Evolutionary conservation across 805 yeast genomes (phyloP), one percentile per base, ranked within the genome.

Genomic region (Teunomyces cretensis): DNA sequence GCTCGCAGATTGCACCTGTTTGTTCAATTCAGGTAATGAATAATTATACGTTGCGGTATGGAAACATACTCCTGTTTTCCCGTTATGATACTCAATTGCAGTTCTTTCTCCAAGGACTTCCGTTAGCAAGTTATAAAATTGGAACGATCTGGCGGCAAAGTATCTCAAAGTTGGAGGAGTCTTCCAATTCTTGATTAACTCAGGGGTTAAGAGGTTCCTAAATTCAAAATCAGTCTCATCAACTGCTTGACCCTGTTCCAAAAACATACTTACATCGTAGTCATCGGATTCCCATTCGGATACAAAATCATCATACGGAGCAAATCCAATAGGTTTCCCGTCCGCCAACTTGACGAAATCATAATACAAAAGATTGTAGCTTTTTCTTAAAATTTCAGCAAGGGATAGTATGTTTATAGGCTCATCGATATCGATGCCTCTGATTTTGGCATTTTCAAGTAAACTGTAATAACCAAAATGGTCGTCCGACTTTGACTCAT

Each of bases 91-190:
- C 56, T 83, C 85, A 39, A 83, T 81, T 9, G 81, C 61, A n/a
- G 74, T 59, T 14, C 72, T 47, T 12, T 58, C 57, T 0, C 78
- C 65, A 13, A 73, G 48, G 16, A 75, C 57, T 8, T 64, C 58
- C 39, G 64, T 58, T 16, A 78, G 48, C 2, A 71, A 42, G 4
- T 55, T 41, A 47, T 67, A 70, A 13, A 79, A 53, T 50, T 81
- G 84, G 1, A 82, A 68, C 8, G 76, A 55, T 44, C 88, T 65
- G 1, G 78, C 75, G 0, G 86, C 78, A 46, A 86, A 69, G 50
- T 78, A 78, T 42, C 80, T 60, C 15, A 81, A 58, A 0, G 90
- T 83, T 14, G 81, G 70, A 1, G 86, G 80, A 2, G 43, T 64
- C 39, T 61, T 55, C 90, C 90, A 84, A 2, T 55, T 45, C 9